Base-by-base conservation (phyloP, 129 eudicot genomes). In the Scalesia atractyloides region DNA sequence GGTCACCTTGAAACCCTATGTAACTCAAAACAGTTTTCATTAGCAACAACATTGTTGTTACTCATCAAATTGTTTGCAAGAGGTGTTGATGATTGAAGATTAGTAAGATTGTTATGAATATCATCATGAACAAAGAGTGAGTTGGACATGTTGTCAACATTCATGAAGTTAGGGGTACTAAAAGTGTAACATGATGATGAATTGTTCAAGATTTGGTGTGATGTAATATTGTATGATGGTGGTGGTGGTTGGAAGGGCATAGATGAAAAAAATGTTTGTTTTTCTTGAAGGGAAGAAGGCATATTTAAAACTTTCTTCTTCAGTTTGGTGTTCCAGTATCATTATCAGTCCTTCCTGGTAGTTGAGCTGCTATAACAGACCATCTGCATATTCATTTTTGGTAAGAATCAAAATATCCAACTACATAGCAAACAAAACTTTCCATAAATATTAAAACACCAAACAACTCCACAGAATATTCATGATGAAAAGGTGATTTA, bases 341-440 rank as follows among this genome's bases (percentile, higher is more conserved):
- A 68, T 90, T 90, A 79, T 89, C 92, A n/a, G 96, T 89, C 73
- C 96, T 89, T 81, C 96, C 96, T 39, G 82, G 86, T 56, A 89
- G 77, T 19, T 85, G 79, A 67, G 91, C 80, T 17, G 96, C 94
- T 83, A 87, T 87, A 49, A 87, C 75, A 7, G 96, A 87, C 96
- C 96, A 90, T 76, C 96, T 90, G 73, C 36, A 50, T 26, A 76
- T 51, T 62, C 56, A 78, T 70, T 70, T 77, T 69, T 19, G 60
- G 70, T 34, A 50, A 19, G 15, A 19, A 18, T 56, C 22, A 5
- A 36, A 20, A 1, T 36, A 18, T 30, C 34, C 34, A 30, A 30
- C 34, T 59, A 60, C 63, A 20, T 52, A 60, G 9, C 17, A 37
- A 66, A 6, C 11, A 30, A 30, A 49, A 17, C 24, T 48, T 51